Evolutionary conservation across 129 eudicot species (phyloP).

Genomic region (Gnaphalium uliginosum): DNA sequence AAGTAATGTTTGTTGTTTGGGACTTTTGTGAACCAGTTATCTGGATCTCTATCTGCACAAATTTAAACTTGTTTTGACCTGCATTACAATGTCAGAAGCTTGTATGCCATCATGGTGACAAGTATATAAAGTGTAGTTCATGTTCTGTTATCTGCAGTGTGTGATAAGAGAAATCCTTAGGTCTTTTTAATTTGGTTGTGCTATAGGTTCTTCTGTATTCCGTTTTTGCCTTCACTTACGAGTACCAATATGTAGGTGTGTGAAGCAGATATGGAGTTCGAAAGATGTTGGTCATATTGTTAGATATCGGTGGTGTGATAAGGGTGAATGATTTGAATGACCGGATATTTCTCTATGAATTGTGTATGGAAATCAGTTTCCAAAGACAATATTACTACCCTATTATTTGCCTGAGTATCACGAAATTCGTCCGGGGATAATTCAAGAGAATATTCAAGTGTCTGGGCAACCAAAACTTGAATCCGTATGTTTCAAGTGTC

Average conservation of each 20-base stretch:
- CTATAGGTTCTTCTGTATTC: neutral
- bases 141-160: neutral
- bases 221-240: slow-evolving; percentile 11
- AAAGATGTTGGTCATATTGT: slow-evolving; percentile 73
- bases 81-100: neutral
- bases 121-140: neutral
- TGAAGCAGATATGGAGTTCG: slow-evolving; percentile 39
- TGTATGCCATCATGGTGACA: neutral
- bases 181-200: neutral
- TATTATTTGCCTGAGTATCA: no score
- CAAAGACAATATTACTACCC: no score
- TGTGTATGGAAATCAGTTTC: no score
- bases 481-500: no score
- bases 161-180: neutral
- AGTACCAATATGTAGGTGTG: slow-evolving; percentile 47
- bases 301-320: no score
- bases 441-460: no score
- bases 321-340: no score
- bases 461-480: no score
- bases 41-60: neutral
- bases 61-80: neutral
- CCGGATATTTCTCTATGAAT: no score
- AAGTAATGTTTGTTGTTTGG: neutral
- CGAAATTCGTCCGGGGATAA: no score
- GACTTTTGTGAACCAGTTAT: neutral